A percentile compares a stretch with the other conserved stretches of the same genome.
Evolutionary conservation across 2,329 filamentous ascomycete species (phyloP).

Genomic region (Aspergillus sp.): DNA sequence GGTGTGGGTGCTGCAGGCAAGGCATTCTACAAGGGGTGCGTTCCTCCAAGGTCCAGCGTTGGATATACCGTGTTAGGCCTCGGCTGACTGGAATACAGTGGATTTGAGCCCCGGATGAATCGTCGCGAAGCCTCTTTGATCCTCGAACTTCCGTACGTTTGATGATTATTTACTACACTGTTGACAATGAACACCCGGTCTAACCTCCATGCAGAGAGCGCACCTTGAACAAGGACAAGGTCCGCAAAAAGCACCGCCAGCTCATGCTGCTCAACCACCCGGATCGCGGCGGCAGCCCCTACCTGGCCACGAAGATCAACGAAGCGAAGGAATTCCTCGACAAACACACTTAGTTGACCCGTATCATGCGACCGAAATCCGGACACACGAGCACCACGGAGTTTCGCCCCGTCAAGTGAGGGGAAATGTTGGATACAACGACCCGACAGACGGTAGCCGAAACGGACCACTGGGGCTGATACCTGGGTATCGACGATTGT

Average conservation of each 20-base stretch:
- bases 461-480: conserved; percentile 1
- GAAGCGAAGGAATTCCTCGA: conserved; percentile 96
- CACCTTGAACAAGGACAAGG: conserved; percentile 79
- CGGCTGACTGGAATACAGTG: conserved; percentile 34
- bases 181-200: not conserved
- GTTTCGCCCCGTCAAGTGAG: too few relatives aligned
- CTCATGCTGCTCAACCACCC: conserved; percentile 98
- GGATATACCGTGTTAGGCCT: not conserved
- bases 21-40: conserved; percentile 82
- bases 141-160: conserved; percentile 72
- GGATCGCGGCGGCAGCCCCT: conserved; percentile 92
- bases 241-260: conserved; percentile 90
- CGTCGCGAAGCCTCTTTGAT: conserved; percentile 85
- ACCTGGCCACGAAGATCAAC: conserved; percentile 95
- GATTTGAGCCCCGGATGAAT: conserved; percentile 95
- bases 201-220: conserved; percentile 59
- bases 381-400: too few relatives aligned
- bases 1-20: conserved; percentile 71
- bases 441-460: conserved; percentile 1
- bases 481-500: conserved; percentile 9
- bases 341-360: conserved; percentile 47
- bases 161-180: not conserved
- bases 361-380: not conserved
- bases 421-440: not conserved
- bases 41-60: not conserved